Evolutionary conservation across 2,329 filamentous ascomycete species (phyloP).

Genomic region (Colletotrichum eleusines): DNA sequence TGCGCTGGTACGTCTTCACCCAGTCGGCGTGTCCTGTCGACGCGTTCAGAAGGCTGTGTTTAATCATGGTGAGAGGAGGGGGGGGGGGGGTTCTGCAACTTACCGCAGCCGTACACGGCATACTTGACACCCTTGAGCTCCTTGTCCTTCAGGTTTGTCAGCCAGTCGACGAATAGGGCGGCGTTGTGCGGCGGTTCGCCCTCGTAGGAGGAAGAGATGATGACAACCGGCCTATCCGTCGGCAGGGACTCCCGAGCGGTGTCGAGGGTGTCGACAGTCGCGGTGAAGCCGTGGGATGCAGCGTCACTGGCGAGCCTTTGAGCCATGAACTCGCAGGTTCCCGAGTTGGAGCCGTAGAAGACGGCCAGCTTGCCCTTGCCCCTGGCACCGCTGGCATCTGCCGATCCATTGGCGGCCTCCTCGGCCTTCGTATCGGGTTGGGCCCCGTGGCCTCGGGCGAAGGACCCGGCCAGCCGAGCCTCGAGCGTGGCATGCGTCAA

Average conservation of each 20-base stretch:
- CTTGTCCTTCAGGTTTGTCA: constrained; percentile 61
- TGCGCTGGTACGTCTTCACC: constrained; percentile 72
- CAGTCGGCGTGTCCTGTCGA: constrained; percentile 59
- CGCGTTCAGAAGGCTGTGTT: background rate
- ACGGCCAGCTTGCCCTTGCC: constrained; percentile 63
- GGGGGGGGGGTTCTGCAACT: constrained; percentile 30
- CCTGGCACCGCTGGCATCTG: background rate
- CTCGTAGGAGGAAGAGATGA: constrained; percentile 77
- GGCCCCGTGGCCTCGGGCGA: constrained; percentile 31
- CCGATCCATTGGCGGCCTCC: background rate
- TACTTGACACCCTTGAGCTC: constrained; percentile 68
- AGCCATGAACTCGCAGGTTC: constrained; percentile 76
- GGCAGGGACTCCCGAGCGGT: constrained; percentile 68
- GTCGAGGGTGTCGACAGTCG: constrained; percentile 67
- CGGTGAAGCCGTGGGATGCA: constrained; percentile 65
- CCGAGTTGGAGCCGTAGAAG: constrained; percentile 77
- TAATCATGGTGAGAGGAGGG: too few species aligned
- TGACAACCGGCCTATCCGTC: constrained; percentile 67
- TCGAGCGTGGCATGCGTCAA: constrained; percentile 57
- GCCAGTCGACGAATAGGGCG: constrained; percentile 72
- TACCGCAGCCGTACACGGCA: constrained; percentile 74
- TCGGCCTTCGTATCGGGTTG: constrained; percentile 4
- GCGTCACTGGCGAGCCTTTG: constrained; percentile 70
- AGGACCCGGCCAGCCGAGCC: constrained; percentile 55
- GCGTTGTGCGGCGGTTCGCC: constrained; percentile 79